A percentile compares a stretch with the other conserved stretches of the same genome.
These are phyloP conservation scores for Mycena sp. DNA, from an alignment of 1,284 basidiomycete genomes.

Conservation along the genomic window DNA sequence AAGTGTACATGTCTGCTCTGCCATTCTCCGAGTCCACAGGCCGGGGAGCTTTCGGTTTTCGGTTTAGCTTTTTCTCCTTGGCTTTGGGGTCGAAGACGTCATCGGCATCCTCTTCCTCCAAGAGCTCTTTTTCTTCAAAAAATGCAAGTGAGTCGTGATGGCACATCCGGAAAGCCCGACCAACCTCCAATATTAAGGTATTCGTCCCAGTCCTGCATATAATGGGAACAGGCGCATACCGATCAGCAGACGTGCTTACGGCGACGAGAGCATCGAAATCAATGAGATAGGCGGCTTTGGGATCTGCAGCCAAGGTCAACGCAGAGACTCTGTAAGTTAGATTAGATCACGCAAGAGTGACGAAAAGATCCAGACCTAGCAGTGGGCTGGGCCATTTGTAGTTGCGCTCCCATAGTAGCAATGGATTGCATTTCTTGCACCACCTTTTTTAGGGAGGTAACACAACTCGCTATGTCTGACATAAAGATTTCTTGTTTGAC, in stretches of 20 bases:
- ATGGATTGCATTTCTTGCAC: constrained; percentile 66
- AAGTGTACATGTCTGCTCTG: constrained; percentile 63
- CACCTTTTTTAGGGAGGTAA: constrained; percentile 77
- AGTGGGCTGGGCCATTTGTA: constrained; percentile 76
- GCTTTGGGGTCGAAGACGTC: constrained; percentile 59
- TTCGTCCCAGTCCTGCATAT: constrained; percentile 69
- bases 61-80: constrained; percentile 39
- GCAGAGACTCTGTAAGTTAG: constrained; percentile 58
- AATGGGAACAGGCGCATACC: not conserved
- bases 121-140: constrained; percentile 26
- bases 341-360: not conserved
- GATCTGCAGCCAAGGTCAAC: constrained; percentile 68
- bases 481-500: constrained; percentile 87
- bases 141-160: not conserved
- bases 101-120: constrained; percentile 50
- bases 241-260: constrained; percentile 50
- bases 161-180: not conserved
- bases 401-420: constrained; percentile 53
- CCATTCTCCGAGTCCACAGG: constrained; percentile 52
- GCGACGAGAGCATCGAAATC: constrained; percentile 75
- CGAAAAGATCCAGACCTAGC: constrained; percentile 56
- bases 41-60: constrained; percentile 43
- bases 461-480: constrained; percentile 82
- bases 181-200: constrained; percentile 57
- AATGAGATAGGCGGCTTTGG: constrained; percentile 58